phyloP scores from a whole-genome alignment of 768 basidiomycete species.

The Tulasnella sp. region DNA sequence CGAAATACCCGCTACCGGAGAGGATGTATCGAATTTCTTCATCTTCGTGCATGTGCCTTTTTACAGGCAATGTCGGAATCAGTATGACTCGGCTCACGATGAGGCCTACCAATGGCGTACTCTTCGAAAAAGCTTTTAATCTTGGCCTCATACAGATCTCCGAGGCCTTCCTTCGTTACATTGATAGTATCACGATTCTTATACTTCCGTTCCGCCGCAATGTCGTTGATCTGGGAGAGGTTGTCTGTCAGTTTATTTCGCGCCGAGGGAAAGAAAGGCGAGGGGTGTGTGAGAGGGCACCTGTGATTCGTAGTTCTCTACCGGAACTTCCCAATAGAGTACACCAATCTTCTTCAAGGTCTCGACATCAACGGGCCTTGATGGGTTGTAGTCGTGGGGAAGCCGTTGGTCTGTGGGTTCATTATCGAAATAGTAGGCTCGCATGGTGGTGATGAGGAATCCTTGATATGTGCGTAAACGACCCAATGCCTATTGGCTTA shows the following conservation, averaged over 20 bases:
- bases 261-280: not conserved
- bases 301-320: conserved; percentile 44
- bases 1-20: conserved; percentile 85
- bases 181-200: conserved; percentile 78
- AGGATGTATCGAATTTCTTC: conserved; percentile 91
- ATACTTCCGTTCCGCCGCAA: conserved; percentile 65
- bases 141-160: conserved; percentile 75
- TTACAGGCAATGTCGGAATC: not conserved
- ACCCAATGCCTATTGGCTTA: not conserved
- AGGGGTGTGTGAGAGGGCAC: not conserved
- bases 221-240: conserved; percentile 37
- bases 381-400: conserved; percentile 61
- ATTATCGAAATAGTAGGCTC: conserved; percentile 68
- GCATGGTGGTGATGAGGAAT: conserved; percentile 40
- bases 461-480: not conserved
- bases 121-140: conserved; percentile 79
- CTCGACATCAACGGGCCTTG: conserved; percentile 38
- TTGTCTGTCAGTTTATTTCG: not conserved
- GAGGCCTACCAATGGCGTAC: conserved; percentile 36
- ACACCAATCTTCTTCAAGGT: conserved; percentile 54
- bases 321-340: conserved; percentile 56
- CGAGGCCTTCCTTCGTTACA: conserved; percentile 68
- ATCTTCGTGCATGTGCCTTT: conserved; percentile 88
- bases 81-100: not conserved
- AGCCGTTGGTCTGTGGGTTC: conserved; percentile 62